These are phyloP conservation scores for Paracorniculantispora psalliotae DNA, from an alignment of 2,329 filamentous ascomycete species.

Conservation along the genomic window DNA sequence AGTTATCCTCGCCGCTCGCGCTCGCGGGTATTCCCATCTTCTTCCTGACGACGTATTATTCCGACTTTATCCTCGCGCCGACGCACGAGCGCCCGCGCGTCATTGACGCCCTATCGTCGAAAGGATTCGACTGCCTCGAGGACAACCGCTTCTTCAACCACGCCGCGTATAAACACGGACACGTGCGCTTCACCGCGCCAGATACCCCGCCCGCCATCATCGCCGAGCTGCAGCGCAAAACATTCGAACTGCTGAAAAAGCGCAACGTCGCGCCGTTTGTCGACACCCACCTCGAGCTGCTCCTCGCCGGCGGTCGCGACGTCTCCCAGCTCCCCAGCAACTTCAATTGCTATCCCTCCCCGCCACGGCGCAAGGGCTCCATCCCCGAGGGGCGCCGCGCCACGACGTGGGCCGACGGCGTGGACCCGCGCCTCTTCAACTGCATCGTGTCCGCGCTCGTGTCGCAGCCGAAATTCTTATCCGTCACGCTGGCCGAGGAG, in stretches of 20 bases:
- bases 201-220: conserved; percentile 73
- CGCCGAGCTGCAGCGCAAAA: conserved; percentile 73
- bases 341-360: conserved; percentile 33
- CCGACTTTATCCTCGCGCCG: conserved; percentile 92
- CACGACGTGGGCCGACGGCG: conserved; percentile 50
- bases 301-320: conserved; percentile 73
- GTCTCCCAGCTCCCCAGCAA: conserved; percentile 34
- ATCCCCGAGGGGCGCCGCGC: conserved; percentile 28
- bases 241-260: conserved; percentile 77
- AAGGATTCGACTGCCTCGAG: conserved; percentile 80
- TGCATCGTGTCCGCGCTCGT: conserved; percentile 57
- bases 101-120: conserved; percentile 67
- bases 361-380: conserved; percentile 32
- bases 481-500: conserved; percentile 65
- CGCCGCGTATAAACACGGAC: conserved; percentile 32
- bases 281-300: conserved; percentile 62
- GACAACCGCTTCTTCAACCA: conserved; percentile 61
- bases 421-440: conserved; percentile 60
- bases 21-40: conserved; percentile 93
- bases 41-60: conserved; percentile 98
- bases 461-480: conserved; percentile 64
- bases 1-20: conserved; percentile 84
- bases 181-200: conserved; percentile 46
- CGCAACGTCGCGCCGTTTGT: conserved; percentile 70
- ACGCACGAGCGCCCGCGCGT: conserved; percentile 68